Base-by-base conservation (phyloP, 345 rosid species). In the Eucalyptus marginata region DNA sequence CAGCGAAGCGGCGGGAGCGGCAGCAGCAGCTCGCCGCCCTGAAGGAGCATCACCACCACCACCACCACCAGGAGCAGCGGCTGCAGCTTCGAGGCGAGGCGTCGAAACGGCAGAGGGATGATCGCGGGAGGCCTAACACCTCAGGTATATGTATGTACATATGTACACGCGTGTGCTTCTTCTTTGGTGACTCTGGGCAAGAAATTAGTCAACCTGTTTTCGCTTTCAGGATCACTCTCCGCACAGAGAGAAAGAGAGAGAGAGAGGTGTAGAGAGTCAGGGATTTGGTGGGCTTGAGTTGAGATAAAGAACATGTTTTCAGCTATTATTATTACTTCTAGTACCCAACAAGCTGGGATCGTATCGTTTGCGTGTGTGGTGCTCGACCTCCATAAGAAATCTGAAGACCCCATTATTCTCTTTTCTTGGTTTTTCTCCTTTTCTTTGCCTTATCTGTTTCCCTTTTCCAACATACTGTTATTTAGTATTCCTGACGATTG, bases 1-100 rank as follows among this genome's bases (percentile, higher is more conserved):
- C 95, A 25, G 91, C 93, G 33, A 93, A 92, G 86, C 91, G 95
- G 86, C 92, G 95, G 40, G 95, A 93, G 87, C 86, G 93, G 87
- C 95, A 92, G 86, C 94, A 92, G 62, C 94, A 92, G 89, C 91
- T 90, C 71, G 47, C 87, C 84, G 62, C 89, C 79, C 49, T 86
- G 58, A 92, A 92, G 47, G 90, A 91, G 33, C 91, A 90, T 24
- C 90, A 89, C 87, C 27, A 86, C 64, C 64, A 90, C 29, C 91
- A 90, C n/a, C 90, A 89, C 87, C 27, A 86, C 64, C 64, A 31
- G 64, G 87, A 71, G 3, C 89, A 89, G 31, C 90, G 59, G 33
- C 76, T 52, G 64, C 62, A 62, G 52, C 88, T 64, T 29, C 86
- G 85, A 24, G 54, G 49, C 54, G 89, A 87, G 87, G 43, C 51